Conservation (phyloP, 192 early-diverging fungal species). For the Mortierella antarctica region DNA sequence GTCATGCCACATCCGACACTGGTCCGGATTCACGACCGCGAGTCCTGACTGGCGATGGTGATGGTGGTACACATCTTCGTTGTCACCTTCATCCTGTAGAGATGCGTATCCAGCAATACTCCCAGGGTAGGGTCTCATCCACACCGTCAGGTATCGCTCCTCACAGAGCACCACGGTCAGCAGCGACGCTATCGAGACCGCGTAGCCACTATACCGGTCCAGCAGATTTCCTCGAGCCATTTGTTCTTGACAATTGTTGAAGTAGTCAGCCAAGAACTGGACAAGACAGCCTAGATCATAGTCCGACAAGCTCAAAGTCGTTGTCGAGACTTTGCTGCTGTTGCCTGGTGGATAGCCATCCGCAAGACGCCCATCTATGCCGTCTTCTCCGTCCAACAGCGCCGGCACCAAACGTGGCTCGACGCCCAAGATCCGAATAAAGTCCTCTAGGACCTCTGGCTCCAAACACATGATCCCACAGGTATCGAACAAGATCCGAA, state of each 20-base stretch:
- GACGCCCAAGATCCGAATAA: conserved; percentile 44
- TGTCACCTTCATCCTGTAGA: neutral
- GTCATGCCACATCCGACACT: conserved; percentile 38
- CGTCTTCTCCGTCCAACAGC: conserved; percentile 31
- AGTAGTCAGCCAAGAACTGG: conserved; percentile 34
- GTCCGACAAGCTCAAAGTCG: conserved; percentile 13
- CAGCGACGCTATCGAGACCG: conserved; percentile 39
- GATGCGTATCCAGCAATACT: conserved; percentile 11
- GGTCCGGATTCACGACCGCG: neutral
- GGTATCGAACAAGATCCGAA: conserved; percentile 43
- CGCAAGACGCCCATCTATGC: neutral
- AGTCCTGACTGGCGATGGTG: neutral
- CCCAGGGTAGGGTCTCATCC: conserved; percentile 14
- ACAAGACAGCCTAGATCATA: conserved; percentile 35
- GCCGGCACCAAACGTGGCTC: conserved; percentile 39
- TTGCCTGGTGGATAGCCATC: neutral
- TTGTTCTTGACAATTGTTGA: conserved; percentile 21
- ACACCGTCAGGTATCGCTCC: conserved; percentile 31
- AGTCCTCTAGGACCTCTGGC: conserved; percentile 46
- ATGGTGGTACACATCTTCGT: neutral
- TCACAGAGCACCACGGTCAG: conserved; percentile 40
- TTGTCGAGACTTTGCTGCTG: conserved; percentile 10
- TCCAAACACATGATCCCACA: conserved; percentile 48
- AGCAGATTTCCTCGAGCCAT: conserved; percentile 34
- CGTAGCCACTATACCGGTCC: conserved; percentile 42